These are phyloP conservation scores for Miscanthus lutarioriparius DNA, from an alignment of 176 grass and related monocot species.

Conservation along the genomic window DNA sequence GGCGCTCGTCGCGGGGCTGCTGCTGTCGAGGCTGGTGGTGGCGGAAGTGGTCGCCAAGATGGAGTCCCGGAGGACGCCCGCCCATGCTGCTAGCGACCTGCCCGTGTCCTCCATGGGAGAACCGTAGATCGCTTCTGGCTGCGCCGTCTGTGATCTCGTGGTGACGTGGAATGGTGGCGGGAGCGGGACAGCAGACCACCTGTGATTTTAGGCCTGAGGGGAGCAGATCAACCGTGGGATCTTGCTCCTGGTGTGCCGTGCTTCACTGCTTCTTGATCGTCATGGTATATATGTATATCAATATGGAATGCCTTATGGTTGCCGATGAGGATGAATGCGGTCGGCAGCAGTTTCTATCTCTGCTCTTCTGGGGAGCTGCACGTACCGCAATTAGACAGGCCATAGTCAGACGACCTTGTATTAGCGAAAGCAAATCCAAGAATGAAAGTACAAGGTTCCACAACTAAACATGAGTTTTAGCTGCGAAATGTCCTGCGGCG, in stretches of 20 bases:
- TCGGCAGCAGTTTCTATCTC: too few species aligned
- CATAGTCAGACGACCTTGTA: too few species aligned
- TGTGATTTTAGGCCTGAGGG: background rate
- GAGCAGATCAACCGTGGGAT: background rate
- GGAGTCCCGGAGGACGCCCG: constrained; percentile 30
- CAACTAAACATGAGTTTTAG: too few species aligned
- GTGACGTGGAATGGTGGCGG: background rate
- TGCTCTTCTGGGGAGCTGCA: too few species aligned
- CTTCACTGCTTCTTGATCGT: constrained; percentile 15
- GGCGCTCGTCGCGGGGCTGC: constrained; percentile 63
- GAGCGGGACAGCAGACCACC: constrained; percentile 4
- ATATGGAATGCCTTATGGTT: background rate
- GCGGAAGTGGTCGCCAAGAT: constrained; percentile 65
- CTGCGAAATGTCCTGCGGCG: too few species aligned
- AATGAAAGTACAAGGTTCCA: too few species aligned
- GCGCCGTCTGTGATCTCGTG: background rate
- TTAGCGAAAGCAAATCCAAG: too few species aligned
- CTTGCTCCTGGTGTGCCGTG: background rate
- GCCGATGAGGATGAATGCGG: background rate
- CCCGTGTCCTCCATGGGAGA: constrained; percentile 51
- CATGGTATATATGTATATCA: constrained; percentile 15
- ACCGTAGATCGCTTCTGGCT: constrained; percentile 36
- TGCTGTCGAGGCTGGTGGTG: constrained; percentile 62
- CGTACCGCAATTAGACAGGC: too few species aligned
- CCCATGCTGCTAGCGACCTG: constrained; percentile 29